These are phyloP conservation scores for Sporothrix pallida DNA, from an alignment of 2,329 filamentous ascomycete species.

Conservation along the genomic window DNA sequence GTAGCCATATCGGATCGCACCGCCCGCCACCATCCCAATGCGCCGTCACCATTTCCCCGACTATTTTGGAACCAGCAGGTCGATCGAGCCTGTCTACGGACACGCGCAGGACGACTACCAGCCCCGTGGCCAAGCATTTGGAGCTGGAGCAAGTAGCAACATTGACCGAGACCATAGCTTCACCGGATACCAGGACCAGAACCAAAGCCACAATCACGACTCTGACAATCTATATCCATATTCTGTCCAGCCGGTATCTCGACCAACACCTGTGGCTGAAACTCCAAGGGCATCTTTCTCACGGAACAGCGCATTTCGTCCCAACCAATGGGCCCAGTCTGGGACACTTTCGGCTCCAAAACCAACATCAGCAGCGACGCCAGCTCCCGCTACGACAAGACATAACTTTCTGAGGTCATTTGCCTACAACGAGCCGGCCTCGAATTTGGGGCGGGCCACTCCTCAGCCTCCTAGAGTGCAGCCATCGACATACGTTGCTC, in stretches of 20 bases:
- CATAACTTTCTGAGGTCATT: conserved; percentile 1
- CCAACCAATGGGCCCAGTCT: conserved; percentile 29
- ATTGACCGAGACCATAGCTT: not conserved
- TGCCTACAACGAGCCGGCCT: not conserved
- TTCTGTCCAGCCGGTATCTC: not conserved
- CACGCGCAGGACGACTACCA: not conserved
- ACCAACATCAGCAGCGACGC: not conserved
- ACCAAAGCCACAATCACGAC: not conserved
- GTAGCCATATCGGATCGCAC: not conserved
- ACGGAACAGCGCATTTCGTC: not conserved
- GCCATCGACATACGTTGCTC: not conserved
- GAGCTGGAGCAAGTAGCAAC: not conserved
- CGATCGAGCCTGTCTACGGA: not conserved
- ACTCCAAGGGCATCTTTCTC: not conserved
- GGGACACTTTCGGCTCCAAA: not conserved
- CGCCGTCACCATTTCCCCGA: conserved; percentile 26
- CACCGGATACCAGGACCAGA: not conserved
- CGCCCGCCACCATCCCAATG: not conserved
- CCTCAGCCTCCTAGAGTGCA: not conserved
- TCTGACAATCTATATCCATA: not conserved
- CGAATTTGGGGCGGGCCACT: not conserved
- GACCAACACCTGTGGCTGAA: not conserved
- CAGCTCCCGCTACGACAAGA: not conserved
- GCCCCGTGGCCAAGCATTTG: not conserved
- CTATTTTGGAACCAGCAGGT: conserved; percentile 32